phyloP scores from a whole-genome alignment of 192 early-diverging fungal genomes.

The Coemansia sp. region DNA sequence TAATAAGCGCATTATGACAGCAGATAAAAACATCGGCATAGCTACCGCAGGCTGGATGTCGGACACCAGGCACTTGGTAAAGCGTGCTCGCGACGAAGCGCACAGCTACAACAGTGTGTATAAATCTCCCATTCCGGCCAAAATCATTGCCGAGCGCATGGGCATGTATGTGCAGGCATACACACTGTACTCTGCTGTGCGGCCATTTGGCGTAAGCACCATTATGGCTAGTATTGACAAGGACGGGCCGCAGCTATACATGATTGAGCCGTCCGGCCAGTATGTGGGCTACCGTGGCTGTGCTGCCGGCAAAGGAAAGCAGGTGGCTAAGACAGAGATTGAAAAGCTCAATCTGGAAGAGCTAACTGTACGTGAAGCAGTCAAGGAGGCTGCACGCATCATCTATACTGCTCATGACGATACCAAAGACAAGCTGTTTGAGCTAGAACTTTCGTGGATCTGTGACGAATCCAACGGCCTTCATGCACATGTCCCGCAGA shows the following conservation, averaged over 20 bases:
- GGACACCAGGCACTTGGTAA: constrained; percentile 86
- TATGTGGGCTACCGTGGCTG: constrained; percentile 96
- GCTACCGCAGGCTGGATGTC: constrained; percentile 91
- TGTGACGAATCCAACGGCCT: constrained; percentile 73
- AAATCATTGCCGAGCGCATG: constrained; percentile 90
- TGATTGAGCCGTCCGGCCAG: constrained; percentile 96
- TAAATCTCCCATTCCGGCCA: constrained; percentile 76
- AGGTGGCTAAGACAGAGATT: constrained; percentile 97
- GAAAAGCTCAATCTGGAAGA: constrained; percentile 90
- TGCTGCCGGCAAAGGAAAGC: constrained; percentile 94
- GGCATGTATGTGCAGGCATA: constrained; percentile 94
- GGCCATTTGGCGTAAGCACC: constrained; percentile 88
- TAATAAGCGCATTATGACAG: constrained; percentile 90
- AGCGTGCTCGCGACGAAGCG: constrained; percentile 88
- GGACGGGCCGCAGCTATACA: constrained; percentile 83
- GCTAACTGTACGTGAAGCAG: constrained; percentile 74
- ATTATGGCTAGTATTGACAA: constrained; percentile 79
- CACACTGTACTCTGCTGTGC: constrained; percentile 91
- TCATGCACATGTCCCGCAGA: constrained; percentile 86
- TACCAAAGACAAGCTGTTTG: constrained; percentile 98
- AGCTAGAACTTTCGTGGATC: constrained; percentile 97
- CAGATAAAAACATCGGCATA: constrained; percentile 89
- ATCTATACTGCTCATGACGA: constrained; percentile 95
- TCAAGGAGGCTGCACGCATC: constrained; percentile 91
- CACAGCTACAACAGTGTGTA: constrained; percentile 84